Evolutionary conservation across 2,329 filamentous ascomycete species (phyloP).

Genomic region (Neonectria faginata): DNA sequence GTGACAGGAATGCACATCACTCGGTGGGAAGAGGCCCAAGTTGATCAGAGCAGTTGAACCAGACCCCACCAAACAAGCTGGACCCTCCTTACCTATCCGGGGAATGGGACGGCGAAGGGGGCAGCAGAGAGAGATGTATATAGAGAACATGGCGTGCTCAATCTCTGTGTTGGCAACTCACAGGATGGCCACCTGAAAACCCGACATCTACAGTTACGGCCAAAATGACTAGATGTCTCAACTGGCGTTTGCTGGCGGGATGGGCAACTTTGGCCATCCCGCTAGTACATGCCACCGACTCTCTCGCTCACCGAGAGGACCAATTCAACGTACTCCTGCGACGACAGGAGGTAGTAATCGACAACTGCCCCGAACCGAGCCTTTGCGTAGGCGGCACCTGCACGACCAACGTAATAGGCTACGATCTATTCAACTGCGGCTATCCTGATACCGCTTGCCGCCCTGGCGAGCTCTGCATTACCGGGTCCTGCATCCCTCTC

Average conservation of each 20-base stretch:
- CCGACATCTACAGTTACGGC: slow-evolving; percentile 14
- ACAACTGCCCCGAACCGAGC: slow-evolving; percentile 27
- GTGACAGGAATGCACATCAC: slow-evolving; percentile 21
- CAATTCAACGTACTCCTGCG: slow-evolving; percentile 26
- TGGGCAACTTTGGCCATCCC: slow-evolving; percentile 16
- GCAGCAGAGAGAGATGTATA: slow-evolving; percentile 16
- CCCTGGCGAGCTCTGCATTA: slow-evolving; percentile 23
- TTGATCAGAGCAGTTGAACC: slow-evolving; percentile 17
- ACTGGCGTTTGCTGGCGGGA: slow-evolving; percentile 28
- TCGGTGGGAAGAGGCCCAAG: slow-evolving; percentile 14
- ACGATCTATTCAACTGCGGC: slow-evolving; percentile 29
- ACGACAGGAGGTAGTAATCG: slow-evolving; percentile 23
- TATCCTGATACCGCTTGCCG: slow-evolving; percentile 16
- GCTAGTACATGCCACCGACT: slow-evolving; percentile 23
- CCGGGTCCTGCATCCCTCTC: slow-evolving; percentile 28
- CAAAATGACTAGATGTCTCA: slow-evolving; percentile 27
- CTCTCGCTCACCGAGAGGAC: slow-evolving; percentile 22
- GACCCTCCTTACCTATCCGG: slow-evolving; percentile 15
- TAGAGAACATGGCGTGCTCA: slow-evolving; percentile 21
- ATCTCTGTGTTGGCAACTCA: neutral
- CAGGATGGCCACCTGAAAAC: slow-evolving; percentile 16
- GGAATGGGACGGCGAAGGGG: slow-evolving; percentile 9
- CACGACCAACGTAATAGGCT: slow-evolving; percentile 27
- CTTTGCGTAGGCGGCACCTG: slow-evolving; percentile 28
- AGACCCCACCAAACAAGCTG: slow-evolving; percentile 14